Conservation (phyloP, 306 rosid genomes). For the Astragalus membranaceus region DNA sequence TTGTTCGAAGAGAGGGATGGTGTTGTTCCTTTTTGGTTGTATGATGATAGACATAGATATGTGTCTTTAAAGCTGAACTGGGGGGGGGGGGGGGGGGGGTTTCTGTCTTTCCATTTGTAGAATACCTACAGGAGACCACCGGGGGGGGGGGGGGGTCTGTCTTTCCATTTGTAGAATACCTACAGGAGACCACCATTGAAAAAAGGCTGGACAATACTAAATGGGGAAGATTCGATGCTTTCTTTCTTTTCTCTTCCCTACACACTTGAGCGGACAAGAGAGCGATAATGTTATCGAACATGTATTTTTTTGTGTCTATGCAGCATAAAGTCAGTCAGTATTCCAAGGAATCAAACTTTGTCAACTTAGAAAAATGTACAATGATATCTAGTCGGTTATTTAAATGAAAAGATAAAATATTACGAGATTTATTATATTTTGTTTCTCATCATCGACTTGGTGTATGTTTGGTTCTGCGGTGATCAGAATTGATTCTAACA, state of each 20-base stretch:
- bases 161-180: conserved; percentile 18
- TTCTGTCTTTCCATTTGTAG: conserved; percentile 15
- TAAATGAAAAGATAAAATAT: not conserved
- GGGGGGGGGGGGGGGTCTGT: not conserved
- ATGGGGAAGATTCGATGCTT: conserved; percentile 30
- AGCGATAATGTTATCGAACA: not conserved
- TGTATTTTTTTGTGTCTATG: not conserved
- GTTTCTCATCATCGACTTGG: conserved; percentile 8
- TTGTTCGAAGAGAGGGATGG: not conserved
- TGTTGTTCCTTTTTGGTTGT: conserved; percentile 1
- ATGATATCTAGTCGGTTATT: not conserved
- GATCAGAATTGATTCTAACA: too few relatives aligned
- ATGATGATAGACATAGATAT: not conserved
- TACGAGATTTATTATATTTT: not conserved
- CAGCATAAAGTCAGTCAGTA: not conserved
- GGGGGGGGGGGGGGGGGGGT: too few relatives aligned
- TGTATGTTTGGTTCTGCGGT: too few relatives aligned
- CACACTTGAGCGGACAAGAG: not conserved
- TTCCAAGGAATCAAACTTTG: not conserved
- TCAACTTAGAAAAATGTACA: not conserved
- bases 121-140: not conserved
- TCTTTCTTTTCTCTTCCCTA: not conserved
- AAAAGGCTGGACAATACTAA: conserved; percentile 2
- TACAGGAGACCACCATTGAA: not conserved
- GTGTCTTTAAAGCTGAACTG: not conserved